Evolutionary conservation across 2,329 filamentous ascomycete genomes (phyloP), one percentile per base, ranked within the genome.

Genomic region (Exophiala aquamarina): DNA sequence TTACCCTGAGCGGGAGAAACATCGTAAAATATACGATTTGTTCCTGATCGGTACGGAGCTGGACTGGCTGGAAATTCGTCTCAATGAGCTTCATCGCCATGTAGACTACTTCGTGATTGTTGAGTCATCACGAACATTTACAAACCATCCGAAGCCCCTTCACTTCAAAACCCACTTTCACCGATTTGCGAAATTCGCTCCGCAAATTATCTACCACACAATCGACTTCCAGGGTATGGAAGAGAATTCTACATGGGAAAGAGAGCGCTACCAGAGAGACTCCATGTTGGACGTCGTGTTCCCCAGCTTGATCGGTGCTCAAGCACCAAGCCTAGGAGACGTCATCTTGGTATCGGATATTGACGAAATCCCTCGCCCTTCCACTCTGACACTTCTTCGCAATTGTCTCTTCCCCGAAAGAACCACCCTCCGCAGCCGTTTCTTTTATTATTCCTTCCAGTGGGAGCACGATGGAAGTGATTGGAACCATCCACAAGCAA

Each of bases 41-140:
- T 71, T 83, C 57, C 76, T 84, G 70, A 65, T 84, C 56, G 83
- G 81, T 55, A 76, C 72, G 2, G 82, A 85, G 65, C 70, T 85
- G 10, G 82, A 85, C 65, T 82, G 79, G 73, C 71, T 86, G 33
- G 82, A 86, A 62, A 78, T 86, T 38, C 77, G 81, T 9, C 69
- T 86, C 3, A 72, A 80, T 57, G 77, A 77, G 2, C 72, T 82
- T 13, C 76, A 77, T 47, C 63, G 75, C 31, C 66, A 76, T 33
- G 79, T 85, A 49, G 82, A 86, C 66, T 83, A 83, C 64, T 86
- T 83, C 56, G 70, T 86, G 58, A 73, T 86, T 26, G 73, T 84
- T 41, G 82, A 86, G 66, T 74, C 77, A 1, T 62, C 67, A 14
- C 73, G 68, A 40, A 83, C 81, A 1, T 84, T 84, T 55, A 82